phyloP scores from a whole-genome alignment of 225 moss, liverwort and hornwort genomes.

The Neckera pumila region DNA sequence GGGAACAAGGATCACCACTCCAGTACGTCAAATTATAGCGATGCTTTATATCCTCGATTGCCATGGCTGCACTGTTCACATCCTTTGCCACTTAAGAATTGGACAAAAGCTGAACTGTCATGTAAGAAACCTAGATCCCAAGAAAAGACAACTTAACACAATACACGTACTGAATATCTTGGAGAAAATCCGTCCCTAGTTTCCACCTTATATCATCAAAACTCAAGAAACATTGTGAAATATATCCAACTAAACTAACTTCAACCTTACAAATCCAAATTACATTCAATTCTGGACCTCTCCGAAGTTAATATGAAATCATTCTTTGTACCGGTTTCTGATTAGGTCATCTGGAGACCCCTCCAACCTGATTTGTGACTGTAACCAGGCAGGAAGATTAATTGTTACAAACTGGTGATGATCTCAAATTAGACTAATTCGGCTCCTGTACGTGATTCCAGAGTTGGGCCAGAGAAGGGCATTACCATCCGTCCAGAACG shows the following conservation, averaged over 20 bases:
- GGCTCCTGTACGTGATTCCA: not conserved
- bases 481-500: slow-evolving; percentile 38
- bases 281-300: not conserved
- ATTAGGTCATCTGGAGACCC: not conserved
- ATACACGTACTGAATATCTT: not conserved
- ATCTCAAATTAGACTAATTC: not conserved
- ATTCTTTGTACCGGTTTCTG: not conserved
- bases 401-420: not conserved
- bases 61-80: slow-evolving; percentile 42
- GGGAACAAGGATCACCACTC: slow-evolving; percentile 43
- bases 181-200: not conserved
- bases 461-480: not conserved
- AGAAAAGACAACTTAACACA: not conserved
- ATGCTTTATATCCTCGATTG: slow-evolving; percentile 25
- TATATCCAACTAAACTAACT: too few species aligned
- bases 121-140: not conserved
- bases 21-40: slow-evolving; percentile 22
- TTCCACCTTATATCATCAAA: not conserved
- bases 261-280: not conserved
- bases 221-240: not conserved
- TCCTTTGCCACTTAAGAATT: slow-evolving; percentile 9
- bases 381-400: not conserved
- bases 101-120: not conserved
- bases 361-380: not conserved
- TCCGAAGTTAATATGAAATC: not conserved